Evolutionary conservation across 177 flowering plant species (phyloP), one percentile per base, ranked within the genome.

Genomic region (Vitis hybrid): DNA sequence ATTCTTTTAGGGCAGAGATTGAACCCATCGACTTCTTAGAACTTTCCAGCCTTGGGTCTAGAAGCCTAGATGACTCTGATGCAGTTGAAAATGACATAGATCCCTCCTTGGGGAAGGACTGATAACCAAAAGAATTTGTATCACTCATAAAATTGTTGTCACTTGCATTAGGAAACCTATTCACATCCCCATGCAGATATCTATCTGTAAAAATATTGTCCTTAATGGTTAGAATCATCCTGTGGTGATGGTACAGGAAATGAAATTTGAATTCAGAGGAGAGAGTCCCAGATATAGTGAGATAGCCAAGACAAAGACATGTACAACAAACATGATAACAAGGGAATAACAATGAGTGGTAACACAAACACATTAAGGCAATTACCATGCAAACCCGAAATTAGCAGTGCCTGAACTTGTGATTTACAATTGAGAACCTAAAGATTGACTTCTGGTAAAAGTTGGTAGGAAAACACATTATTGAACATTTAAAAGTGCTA

Each of bases 1-100:
- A 60, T 76, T 94, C 97, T 77, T 83, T 87, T 15, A 91, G 93
- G 8, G 91, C 88, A 65, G 93, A 80, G 67, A 91, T 82, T 56
- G 96, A 74, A 73, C 88, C 82, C 62, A 74, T 71, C 34, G 82
- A 71, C 66, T 69, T 85, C 71, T 74, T 82, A 55, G 90, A 82
- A 58, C 80, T 84, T 70, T 89, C 98, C 67, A 80, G 34, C 78
- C 90, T 85, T 64, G 84, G 82, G 65, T 86, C 92, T 31, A 73
- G 49, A 75, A 75, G 70, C 71, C 86, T 84, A 56, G 87, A 78
- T 55, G 83, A 74, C 54, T 84, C 90, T 68, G 86, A 76, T 66
- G 78, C 70, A 73, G 78, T 76, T 71, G 90, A 73, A 68, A 73
- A 75, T 57, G 86, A 70, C 3, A 73, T 20, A 26, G 83, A 53